Evolutionary conservation across 495 filamentous ascomycete species (phyloP).

Genomic region (Acidiella bohemica): DNA sequence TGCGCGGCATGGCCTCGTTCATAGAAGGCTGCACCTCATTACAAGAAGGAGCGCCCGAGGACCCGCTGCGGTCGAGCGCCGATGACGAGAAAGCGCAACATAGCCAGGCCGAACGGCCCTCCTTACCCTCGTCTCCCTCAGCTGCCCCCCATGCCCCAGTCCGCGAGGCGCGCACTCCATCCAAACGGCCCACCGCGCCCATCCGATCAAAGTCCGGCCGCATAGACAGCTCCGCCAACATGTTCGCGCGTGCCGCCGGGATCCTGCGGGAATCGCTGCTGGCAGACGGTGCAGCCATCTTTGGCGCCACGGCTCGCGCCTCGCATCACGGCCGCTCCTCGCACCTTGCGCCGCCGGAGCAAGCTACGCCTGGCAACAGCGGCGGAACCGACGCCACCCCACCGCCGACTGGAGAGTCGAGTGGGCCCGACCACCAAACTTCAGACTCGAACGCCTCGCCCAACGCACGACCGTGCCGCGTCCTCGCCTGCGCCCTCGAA

Average conservation of each 20-base stretch:
- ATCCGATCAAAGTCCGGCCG: neutral
- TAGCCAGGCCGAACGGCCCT: neutral
- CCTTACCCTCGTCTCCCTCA: neutral
- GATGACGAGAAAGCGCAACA: neutral
- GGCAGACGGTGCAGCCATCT: constrained; percentile 4
- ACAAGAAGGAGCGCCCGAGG: neutral
- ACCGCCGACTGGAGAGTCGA: neutral
- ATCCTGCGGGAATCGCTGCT: constrained; percentile 6
- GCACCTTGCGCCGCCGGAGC: neutral
- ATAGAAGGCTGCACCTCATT: constrained; percentile 7
- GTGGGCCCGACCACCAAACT: neutral
- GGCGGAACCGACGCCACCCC: neutral
- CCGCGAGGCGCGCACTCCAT: neutral
- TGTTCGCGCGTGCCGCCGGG: constrained; percentile 2
- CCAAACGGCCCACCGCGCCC: neutral
- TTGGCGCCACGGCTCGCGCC: constrained; percentile 1
- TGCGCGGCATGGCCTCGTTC: constrained; percentile 8
- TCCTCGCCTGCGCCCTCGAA: neutral
- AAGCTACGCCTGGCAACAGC: neutral
- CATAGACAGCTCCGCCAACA: neutral
- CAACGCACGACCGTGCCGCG: neutral
- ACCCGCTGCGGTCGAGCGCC: no score
- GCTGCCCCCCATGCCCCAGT: neutral
- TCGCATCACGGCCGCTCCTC: neutral
- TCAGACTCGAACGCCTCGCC: neutral